phyloP scores from a whole-genome alignment of 768 basidiomycete genomes.

The Terana coerulea region DNA sequence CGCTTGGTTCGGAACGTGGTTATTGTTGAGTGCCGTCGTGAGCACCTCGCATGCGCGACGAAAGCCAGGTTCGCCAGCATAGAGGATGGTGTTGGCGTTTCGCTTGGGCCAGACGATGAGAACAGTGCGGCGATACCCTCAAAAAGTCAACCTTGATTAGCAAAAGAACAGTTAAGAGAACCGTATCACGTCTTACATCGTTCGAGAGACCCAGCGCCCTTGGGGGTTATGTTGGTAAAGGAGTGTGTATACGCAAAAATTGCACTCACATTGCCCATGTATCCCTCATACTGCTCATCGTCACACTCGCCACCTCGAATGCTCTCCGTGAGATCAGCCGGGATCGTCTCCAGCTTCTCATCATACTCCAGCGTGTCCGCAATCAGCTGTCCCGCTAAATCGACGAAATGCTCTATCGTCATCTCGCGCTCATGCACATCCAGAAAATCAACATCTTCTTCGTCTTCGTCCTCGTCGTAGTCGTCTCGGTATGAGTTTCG shows the following conservation, averaged over 20 bases:
- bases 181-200: conserved; percentile 16
- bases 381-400: conserved; percentile 16
- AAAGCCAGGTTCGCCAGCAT: conserved; percentile 3
- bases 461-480: background rate
- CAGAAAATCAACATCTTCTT: conserved; percentile 6
- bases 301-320: conserved; percentile 16
- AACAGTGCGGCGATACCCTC: conserved; percentile 24
- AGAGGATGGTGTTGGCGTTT: background rate
- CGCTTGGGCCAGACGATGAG: conserved; percentile 23
- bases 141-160: too few relatives aligned
- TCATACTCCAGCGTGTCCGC: conserved; percentile 1
- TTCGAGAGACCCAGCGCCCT: conserved; percentile 20
- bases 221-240: too few relatives aligned
- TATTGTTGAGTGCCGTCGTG: background rate
- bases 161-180: background rate
- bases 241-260: too few relatives aligned
- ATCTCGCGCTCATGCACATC: conserved; percentile 14
- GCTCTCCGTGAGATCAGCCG: conserved; percentile 13
- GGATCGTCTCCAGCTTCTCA: conserved; percentile 17
- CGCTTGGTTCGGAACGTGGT: background rate
- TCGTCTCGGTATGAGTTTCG: background rate
- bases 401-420: conserved; percentile 15
- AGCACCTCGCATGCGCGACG: conserved; percentile 11
- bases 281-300: conserved; percentile 26
- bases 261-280: too few relatives aligned